Evolutionary conservation across 306 rosid species (phyloP), one percentile per base, ranked within the genome.

Genomic region (Gleditsia sinensis): DNA sequence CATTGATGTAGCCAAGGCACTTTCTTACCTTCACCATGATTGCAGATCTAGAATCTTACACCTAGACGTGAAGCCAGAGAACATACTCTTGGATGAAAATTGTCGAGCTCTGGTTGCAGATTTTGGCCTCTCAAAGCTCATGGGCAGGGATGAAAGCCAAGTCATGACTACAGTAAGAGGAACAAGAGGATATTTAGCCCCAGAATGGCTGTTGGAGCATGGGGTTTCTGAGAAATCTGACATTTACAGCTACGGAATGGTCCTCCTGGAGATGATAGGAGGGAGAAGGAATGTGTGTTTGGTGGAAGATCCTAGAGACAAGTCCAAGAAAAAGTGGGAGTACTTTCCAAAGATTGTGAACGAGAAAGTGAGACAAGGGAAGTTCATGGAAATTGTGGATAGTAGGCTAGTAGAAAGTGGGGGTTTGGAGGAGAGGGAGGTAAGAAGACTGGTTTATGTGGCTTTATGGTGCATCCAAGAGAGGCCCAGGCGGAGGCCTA

Each of bases 391-490:
- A 21, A 80, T 84, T 58, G 83, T 91, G 60, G 98, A 94, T 84
- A 55, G 8, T 0, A 86, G 97, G 39, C 20, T 94, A 1, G 2
- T 81, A 9, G 90, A 75, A 2, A 6, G 55, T 9, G 88, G 86
- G 3, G 68, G 55, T 19, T 33, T 88, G 12, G 92, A 86, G 21
- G 98, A 91, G 77, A 86, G 68, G 51, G 96, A 90, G 63, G 87
- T 90, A 30, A 69, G 32, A 24, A 90, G 78, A 16, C 69, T 94
- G 82, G 90, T 86, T 23, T 48, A 80, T 68, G 80, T 94, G 57
- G 98, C 91, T 1, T 56, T 94, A 46, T 94, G 98, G 98, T 94
- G 98, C 49, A 91, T 90, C 19, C 98, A 91, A 58, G 98, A 94
- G 86, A 84, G 68, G 81, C 88, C 96, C 27, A 81, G 89, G 28